Evolutionary conservation across 1,284 basidiomycete genomes (phyloP), one percentile per base, ranked within the genome.

Genomic region (Puccinia horiana): DNA sequence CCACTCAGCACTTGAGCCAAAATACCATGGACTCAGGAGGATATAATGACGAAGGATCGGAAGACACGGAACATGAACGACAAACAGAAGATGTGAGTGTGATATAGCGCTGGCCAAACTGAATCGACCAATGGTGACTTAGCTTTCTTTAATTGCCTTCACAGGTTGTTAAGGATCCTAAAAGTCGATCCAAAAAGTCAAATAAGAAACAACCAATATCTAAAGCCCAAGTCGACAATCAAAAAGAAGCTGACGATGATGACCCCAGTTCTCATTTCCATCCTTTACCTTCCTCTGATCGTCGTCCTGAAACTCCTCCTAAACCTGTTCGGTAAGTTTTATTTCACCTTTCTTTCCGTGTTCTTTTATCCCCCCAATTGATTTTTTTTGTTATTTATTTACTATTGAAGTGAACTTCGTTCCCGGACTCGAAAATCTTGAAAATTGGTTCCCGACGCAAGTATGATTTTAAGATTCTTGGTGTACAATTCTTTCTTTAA

Each of bases 1-100:
- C 83, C 4, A 82, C 83, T 52, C 74, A 83, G 70, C 76, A 75
- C 29, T 47, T 73, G 18, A 35, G 52, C 35, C 73, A 61, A 47
- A 23, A 40, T 11, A 47, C 40, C n/a, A 2, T 32, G 40, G 44
- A 44, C 23, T 75, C 54, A 1, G 69, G n/a, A 70, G 47, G 2
- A 6, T 26, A 2, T 23, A 42, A 58, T 44, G 32, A 12, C 26
- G 73, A 35, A 14, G 54, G 12, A 23, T 29, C 54, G 23, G 73
- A 56, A 11, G 73, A 58, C 1, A n/a, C 0, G 2, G 20, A 3
- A 54, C n/a, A 35, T 20, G 35, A 2, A 16, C 42, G n/a, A 23
- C 35, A 8, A 2, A n/a, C 6, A 58, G 37, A 69, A 37, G 29
- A 75, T 40, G 73, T 56, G 9, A 58, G 73, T 75, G 40, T 23